Conservation (phyloP, 805 yeast genomes). For the Candida anglica region DNA sequence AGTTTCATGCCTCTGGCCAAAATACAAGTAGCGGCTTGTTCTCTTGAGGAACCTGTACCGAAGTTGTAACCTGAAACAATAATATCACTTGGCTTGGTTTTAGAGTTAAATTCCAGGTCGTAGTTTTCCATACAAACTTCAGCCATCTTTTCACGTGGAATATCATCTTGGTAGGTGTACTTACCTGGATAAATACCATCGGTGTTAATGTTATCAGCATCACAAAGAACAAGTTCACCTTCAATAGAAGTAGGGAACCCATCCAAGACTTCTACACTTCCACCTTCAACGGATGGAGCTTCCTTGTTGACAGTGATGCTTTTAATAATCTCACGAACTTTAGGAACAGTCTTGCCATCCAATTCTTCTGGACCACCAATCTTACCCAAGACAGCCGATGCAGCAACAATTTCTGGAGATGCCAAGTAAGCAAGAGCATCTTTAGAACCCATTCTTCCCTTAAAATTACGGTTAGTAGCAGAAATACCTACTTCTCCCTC, state of each 20-base stretch:
- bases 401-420: slow-evolving; percentile 98
- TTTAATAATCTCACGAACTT: slow-evolving; percentile 49
- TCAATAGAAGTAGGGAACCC: slow-evolving; percentile 88
- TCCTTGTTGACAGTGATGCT: slow-evolving; percentile 28
- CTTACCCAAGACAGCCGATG: slow-evolving; percentile 92
- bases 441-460: slow-evolving; percentile 98
- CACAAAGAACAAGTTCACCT: slow-evolving; percentile 93
- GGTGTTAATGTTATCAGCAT: slow-evolving; percentile 94
- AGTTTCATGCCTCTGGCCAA: slow-evolving; percentile 89
- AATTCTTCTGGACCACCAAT: slow-evolving; percentile 92
- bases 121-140: slow-evolving; percentile 99
- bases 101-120: slow-evolving; percentile 79
- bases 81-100: slow-evolving; percentile 85
- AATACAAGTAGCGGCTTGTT: slow-evolving; percentile 98
- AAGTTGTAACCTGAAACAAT: slow-evolving; percentile 90
- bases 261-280: slow-evolving; percentile 68
- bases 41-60: slow-evolving; percentile 98
- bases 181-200: slow-evolving; percentile 99
- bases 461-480: slow-evolving; percentile 97
- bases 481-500: slow-evolving; percentile 98
- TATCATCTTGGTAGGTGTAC: slow-evolving; percentile 97
- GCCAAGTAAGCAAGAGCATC: slow-evolving; percentile 96
- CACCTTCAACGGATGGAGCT: slow-evolving; percentile 23
- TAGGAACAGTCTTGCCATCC: slow-evolving; percentile 43
- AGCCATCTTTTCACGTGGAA: slow-evolving; percentile 93